Evolutionary conservation across 495 filamentous ascomycete genomes (phyloP), one percentile per base, ranked within the genome.

Genomic region (Evansstolkia leycettana): DNA sequence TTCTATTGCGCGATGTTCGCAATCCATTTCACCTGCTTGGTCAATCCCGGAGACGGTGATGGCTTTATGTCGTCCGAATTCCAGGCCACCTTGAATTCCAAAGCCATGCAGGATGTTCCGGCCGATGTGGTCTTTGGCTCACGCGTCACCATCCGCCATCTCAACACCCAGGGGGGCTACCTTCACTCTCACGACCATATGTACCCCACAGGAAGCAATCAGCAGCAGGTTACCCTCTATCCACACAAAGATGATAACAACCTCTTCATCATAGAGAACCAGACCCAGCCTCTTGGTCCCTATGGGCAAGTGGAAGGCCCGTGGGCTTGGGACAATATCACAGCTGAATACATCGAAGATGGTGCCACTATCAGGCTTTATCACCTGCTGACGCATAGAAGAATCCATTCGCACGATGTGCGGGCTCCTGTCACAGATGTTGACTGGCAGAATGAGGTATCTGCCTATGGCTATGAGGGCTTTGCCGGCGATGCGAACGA

Each of bases 51-150:
- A 33, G 90, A 98, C 15, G 90, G 90, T 29, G 90, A 98, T 55
- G 90, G 90, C 35, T 98, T 98, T 69, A 98, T 98, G 90, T 94
- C 85, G 42, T 93, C 88, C 20, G 92, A 98, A 55, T 98, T 98
- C 65, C 92, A 96, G 58, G 84, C 92, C 15, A 98, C 90, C 1
- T 66, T 98, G 38, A 98, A 95, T 58, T 88, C 80, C 28, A 96
- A 96, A 63, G 75, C 68, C 23, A 98, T 98, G 90, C 76, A 84
- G 53, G 87, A 92, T 53, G 87, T 94, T 12, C 79, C 90, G 0
- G 90, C 83, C 2, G 88, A 98, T 59, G 77, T 98, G 40, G 78
- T 81, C 17, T 82, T 86, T 50, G 90, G 90, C 28, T 90, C 84
- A 48, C 77, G 82, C 28, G 68, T 98, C 45, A 75, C 68, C 48